A percentile compares a stretch with the other conserved stretches of the same genome.
Evolutionary conservation across 1,139 yeast genomes (phyloP).

Genomic region (Hyphopichia khmerensis): DNA sequence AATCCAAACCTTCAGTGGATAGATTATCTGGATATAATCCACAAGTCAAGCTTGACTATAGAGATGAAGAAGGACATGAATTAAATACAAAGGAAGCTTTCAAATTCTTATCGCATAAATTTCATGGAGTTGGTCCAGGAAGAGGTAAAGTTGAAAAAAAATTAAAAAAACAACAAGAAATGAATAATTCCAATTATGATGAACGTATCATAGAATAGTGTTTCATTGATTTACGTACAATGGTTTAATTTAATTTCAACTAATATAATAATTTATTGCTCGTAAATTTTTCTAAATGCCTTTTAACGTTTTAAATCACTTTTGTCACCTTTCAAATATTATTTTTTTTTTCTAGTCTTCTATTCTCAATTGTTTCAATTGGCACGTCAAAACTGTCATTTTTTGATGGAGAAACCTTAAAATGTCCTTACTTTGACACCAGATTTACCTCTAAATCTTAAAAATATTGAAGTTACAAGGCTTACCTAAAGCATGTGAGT

Average conservation of each 20-base stretch:
- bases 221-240: too few relatives aligned
- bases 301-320: too few relatives aligned
- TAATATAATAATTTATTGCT: too few relatives aligned
- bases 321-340: background rate
- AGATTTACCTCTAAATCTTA: too few relatives aligned
- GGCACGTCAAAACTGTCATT: background rate
- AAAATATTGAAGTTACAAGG: too few relatives aligned
- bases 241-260: too few relatives aligned
- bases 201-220: background rate
- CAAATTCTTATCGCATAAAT: constrained; percentile 79
- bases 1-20: background rate
- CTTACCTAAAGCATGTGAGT: too few relatives aligned
- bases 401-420: too few relatives aligned
- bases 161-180: background rate
- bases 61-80: constrained; percentile 68
- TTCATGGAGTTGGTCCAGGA: constrained; percentile 60
- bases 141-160: constrained; percentile 8
- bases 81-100: constrained; percentile 77
- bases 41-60: constrained; percentile 59
- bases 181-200: background rate
- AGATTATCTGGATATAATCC: constrained; percentile 59
- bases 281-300: too few relatives aligned
- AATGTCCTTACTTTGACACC: too few relatives aligned
- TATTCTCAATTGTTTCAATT: background rate
- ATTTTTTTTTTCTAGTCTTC: background rate